Conservation (phyloP, 345 rosid genomes). For the Populus euphratica region DNA sequence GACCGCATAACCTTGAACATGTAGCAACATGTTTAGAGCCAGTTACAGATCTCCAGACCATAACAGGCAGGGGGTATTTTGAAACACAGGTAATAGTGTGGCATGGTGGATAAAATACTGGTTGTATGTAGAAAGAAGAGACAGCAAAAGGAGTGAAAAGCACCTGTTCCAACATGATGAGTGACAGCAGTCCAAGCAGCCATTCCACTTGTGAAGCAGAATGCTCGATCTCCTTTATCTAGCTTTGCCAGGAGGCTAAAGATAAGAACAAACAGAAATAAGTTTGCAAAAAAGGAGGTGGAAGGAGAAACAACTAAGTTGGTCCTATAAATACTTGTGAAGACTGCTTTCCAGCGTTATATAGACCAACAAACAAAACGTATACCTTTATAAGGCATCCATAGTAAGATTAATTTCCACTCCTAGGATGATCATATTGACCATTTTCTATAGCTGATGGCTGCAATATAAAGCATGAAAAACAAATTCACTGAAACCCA, state of each 20-base stretch:
- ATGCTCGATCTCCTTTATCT: conserved; percentile 90
- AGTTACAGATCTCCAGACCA: background rate
- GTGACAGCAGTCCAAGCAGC: conserved; percentile 88
- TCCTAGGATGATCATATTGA: conserved; percentile 91
- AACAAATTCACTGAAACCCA: background rate
- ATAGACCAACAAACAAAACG: conserved; percentile 5
- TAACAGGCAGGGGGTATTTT: background rate
- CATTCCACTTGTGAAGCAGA: conserved; percentile 98
- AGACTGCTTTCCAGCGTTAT: conserved; percentile 2
- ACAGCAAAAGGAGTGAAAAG: background rate
- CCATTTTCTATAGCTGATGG: conserved; percentile 77
- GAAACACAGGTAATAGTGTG: background rate
- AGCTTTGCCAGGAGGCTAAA: conserved; percentile 84
- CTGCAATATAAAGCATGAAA: conserved; percentile 35
- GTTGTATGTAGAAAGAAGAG: background rate
- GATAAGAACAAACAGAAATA: conserved; percentile 6
- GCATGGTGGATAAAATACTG: background rate
- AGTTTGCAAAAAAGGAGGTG: background rate
- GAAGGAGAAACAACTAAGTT: background rate
- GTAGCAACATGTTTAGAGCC: background rate
- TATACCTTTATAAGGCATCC: conserved; percentile 76
- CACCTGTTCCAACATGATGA: conserved; percentile 71
- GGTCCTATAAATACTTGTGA: background rate
- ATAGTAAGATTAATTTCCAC: conserved; percentile 84
- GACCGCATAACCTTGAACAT: background rate